Conservation (phyloP, 1,139 yeast genomes). For the Sugiyamaella novakii region DNA sequence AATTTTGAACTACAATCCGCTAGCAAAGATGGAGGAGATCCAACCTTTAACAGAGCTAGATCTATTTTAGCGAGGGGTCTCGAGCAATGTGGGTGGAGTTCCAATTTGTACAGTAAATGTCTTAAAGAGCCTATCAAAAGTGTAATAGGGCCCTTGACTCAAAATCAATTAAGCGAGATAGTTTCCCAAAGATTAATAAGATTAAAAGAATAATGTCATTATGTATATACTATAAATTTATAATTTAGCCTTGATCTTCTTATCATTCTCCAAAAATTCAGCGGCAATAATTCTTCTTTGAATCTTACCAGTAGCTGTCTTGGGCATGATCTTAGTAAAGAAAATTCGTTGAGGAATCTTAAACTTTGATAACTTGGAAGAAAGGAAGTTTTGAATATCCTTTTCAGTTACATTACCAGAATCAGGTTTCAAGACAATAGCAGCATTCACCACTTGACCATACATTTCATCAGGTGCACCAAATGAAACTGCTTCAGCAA, state of each 20-base stretch:
- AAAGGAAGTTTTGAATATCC: slow-evolving; percentile 51
- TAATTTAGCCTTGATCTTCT: slow-evolving; percentile 37
- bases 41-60: slow-evolving; percentile 9
- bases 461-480: slow-evolving; percentile 64
- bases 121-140: slow-evolving; percentile 8
- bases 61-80: slow-evolving; percentile 8
- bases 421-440: slow-evolving; percentile 55
- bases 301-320: slow-evolving; percentile 72
- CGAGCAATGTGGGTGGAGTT: slow-evolving; percentile 13
- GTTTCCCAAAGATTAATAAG: slow-evolving; percentile 2
- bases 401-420: slow-evolving; percentile 42
- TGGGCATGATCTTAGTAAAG: slow-evolving; percentile 63
- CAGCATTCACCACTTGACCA: slow-evolving; percentile 69
- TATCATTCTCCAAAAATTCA: slow-evolving; percentile 36
- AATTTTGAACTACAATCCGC: slow-evolving; percentile 6
- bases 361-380: slow-evolving; percentile 52
- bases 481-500: slow-evolving; percentile 67
- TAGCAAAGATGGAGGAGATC: not conserved
- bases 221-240: slow-evolving; percentile 18
- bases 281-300: slow-evolving; percentile 63
- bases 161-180: not conserved
- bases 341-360: slow-evolving; percentile 59
- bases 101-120: not conserved
- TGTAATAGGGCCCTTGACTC: slow-evolving; percentile 1
- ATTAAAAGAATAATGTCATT: not conserved